phyloP scores from a whole-genome alignment of 2,329 filamentous ascomycete genomes.

The Trichoderma sp. region DNA sequence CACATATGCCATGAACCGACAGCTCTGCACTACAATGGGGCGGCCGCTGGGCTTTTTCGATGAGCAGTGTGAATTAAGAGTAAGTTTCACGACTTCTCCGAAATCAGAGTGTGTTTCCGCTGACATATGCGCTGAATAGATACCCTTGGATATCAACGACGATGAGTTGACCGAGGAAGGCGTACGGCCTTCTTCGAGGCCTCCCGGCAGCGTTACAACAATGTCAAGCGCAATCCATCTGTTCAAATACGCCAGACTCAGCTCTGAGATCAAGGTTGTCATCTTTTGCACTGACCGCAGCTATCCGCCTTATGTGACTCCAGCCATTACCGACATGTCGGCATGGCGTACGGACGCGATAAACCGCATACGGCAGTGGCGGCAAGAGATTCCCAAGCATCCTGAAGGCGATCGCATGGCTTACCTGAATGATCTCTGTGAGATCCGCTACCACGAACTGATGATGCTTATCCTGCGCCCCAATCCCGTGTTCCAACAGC shows the following conservation, averaged over 20 bases:
- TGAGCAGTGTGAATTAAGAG: constrained; percentile 54
- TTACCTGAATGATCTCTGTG: constrained; percentile 37
- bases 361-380: constrained; percentile 44
- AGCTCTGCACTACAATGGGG: constrained; percentile 57
- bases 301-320: constrained; percentile 51
- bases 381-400: constrained; percentile 38
- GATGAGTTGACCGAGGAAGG: constrained; percentile 17
- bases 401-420: constrained; percentile 8
- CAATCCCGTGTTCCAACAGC: constrained; percentile 53
- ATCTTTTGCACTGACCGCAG: constrained; percentile 54
- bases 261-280: constrained; percentile 60
- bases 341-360: constrained; percentile 50
- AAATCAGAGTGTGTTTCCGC: not conserved
- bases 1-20: constrained; percentile 53
- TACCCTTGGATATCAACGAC: constrained; percentile 23
- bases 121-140: constrained; percentile 38
- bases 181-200: not conserved
- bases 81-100: not conserved
- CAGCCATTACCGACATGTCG: constrained; percentile 46
- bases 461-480: constrained; percentile 53
- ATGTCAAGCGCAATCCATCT: constrained; percentile 51
- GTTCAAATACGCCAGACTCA: constrained; percentile 50
- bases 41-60: constrained; percentile 57
- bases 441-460: constrained; percentile 50
- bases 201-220: constrained; percentile 13